Evolutionary conservation across 108 stramenopile genomes (phyloP), one percentile per base, ranked within the genome.

Genomic region (Cyclotella choctawhatcheeana): DNA sequence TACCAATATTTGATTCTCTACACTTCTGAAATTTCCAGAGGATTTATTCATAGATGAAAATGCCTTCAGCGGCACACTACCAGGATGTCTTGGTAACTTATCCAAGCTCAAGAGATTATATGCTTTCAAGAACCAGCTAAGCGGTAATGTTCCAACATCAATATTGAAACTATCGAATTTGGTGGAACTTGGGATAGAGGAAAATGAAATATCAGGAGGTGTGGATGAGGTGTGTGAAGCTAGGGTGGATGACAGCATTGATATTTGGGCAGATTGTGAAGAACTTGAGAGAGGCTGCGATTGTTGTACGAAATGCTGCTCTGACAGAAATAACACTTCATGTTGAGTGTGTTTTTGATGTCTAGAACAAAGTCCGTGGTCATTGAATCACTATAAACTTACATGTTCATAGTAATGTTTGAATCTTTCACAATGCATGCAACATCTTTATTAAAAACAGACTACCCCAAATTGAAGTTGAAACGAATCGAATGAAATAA

Each of bases 1-100:
- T n/a, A n/a, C n/a, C n/a, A n/a, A n/a, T 26, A 3, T 22, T 52
- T 52, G 2, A 10, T 52, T 52, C 29, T 31, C 29, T 0, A 30
- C n/a, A 27, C 35, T 24, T 60, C 25, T 3, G 2, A 6, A 3
- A 55, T 27, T 55, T 7, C 21, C 4, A 68, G 76, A 77, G 59
- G 55, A 77, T 69, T 35, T 77, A 26, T 77, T 77, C 47, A 21
- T 77, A 13, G 76, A 77, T 64, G 37, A 58, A 26, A 79, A 79
- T 60, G 58, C 54, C 37, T 79, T 79, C 43, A 44, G 40, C 13
- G 77, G 77, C 25, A 16, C 65, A 55, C 18, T 79, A 45, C 77
- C 77, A 43, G 55, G 44, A 21, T 73, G 72, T 24, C 31, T 79
- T 48, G 66, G 58, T 18, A 61, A 58, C 27, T 26, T 79, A 24